Base-by-base conservation (phyloP, 1,139 yeast species). In the Diutina mesorugosa region DNA sequence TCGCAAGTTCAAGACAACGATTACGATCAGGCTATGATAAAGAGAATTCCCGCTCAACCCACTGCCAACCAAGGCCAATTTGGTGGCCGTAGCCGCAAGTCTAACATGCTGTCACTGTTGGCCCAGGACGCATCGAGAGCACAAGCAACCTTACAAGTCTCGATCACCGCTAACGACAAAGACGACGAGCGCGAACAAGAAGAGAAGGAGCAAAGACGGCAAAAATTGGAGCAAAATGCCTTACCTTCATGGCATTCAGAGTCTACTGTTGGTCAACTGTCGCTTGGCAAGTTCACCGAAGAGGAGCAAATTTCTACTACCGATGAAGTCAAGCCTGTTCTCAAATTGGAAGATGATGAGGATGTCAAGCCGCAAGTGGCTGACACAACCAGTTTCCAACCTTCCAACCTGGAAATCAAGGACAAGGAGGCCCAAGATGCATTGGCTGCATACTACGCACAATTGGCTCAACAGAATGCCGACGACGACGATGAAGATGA, bases 231-330 rank as follows among this genome's bases (percentile, higher is more conserved):
- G 66, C 97, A 91, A 69, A 93, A 95, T 67, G 97, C 97, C 1
- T 77, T 93, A 63, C 99, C 99, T 10, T 85, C 95, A 29, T 93
- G 99, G 99, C 97, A 93, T 68, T 81, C 87, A 62, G 85, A 85
- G 62, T 84, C 95, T 65, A 90, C 99, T 0, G 95, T 93, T 61
- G 97, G 96, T 51, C 70, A 69, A 59, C 54, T 48, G 46, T 74
- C 76, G 1, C 67, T 80, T 61, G 88, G 86, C 55, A 78, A 75
- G 61, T 63, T 81, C 38, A 53, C 41, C 46, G 56, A n/a, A 47
- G 52, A 21, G 61, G 83, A 41, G 29, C 32, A 28, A 14, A 16
- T 8, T 21, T 18, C 38, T 8, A 14, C 50, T 14, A 14, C 35
- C 35, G 16, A 46, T 46, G 51, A 47, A 18, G 35, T 47, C n/a